Base-by-base conservation (phyloP, 805 yeast genomes). In the Lachancea lanzarotensis region DNA sequence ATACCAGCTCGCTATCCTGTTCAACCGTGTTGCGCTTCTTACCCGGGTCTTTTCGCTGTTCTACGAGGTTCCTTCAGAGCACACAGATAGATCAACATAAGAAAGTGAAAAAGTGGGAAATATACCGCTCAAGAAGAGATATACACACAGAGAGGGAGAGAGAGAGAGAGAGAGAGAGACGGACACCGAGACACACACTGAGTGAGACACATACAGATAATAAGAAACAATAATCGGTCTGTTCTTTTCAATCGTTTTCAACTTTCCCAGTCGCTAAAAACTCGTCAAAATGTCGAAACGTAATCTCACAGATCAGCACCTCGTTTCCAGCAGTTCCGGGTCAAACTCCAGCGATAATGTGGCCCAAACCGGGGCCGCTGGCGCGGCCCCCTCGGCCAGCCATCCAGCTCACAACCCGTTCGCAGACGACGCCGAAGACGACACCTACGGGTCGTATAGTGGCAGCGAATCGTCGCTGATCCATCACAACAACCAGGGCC, bases 241-340 rank as follows among this genome's bases (percentile, higher is more conserved):
- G n/a, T n/a, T n/a, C n/a, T n/a, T n/a, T n/a, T n/a, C n/a, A n/a
- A n/a, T n/a, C n/a, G n/a, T n/a, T 22, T 22, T 30, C 33, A 13
- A 13, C 33, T 15, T n/a, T n/a, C n/a, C n/a, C n/a, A n/a, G n/a
- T n/a, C n/a, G n/a, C n/a, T n/a, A n/a, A n/a, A n/a, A n/a, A n/a
- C n/a, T n/a, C n/a, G n/a, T 30, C 33, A 3, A 8, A 5, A 50
- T 51, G 48, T 46, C 60, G 17, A 52, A 52, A 36, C 56, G 60
- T 45, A 52, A 57, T 38, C 49, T 55, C 42, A 50, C 56, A 35
- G 51, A 45, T 4, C 22, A 36, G n/a, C 39, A 22, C 17, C 22
- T n/a, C 13, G 25, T 4, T 22, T 22, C n/a, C 22, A 29, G 8
- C 18, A 17, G 39, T 29, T 36, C 39, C 10, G 11, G 20, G 13